These are phyloP conservation scores for Saccharum officinarum DNA, from an alignment of 176 grass and related monocot species.

Conservation along the genomic window DNA sequence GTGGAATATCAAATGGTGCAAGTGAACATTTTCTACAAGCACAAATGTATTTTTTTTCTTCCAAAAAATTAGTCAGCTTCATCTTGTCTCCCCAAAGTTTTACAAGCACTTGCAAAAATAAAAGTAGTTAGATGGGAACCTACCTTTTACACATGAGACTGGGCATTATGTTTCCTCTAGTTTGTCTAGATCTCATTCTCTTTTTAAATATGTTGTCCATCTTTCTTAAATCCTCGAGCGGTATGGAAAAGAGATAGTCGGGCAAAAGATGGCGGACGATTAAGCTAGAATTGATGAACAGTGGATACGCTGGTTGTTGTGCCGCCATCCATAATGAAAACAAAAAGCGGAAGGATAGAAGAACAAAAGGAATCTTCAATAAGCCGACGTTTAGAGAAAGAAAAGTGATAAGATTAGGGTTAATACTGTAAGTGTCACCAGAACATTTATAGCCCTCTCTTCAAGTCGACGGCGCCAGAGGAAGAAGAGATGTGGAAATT, in stretches of 20 bases:
- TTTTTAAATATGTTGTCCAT: neutral
- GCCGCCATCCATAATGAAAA: neutral
- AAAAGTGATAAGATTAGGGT: neutral
- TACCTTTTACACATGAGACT: neutral
- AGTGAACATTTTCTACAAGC: neutral
- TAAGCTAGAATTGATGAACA: neutral
- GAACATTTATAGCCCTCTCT: neutral
- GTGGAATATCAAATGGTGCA: neutral
- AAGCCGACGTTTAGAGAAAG: neutral
- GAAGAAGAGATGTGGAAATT: neutral
- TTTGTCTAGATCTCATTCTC: neutral
- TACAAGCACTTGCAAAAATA: neutral
- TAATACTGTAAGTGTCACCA: neutral
- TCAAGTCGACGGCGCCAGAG: neutral
- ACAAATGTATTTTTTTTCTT: neutral
- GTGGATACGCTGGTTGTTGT: neutral
- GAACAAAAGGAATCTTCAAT: neutral
- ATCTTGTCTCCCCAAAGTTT: neutral
- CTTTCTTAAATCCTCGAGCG: neutral
- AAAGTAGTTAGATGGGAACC: neutral
- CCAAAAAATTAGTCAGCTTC: neutral
- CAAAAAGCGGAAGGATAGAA: neutral
- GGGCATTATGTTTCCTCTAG: neutral
- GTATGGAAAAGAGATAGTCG: neutral
- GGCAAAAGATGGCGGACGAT: neutral